A percentile compares a stretch with the other conserved stretches of the same genome.
phyloP scores from a whole-genome alignment of 768 basidiomycete genomes.

The Polyporus arcularius region DNA sequence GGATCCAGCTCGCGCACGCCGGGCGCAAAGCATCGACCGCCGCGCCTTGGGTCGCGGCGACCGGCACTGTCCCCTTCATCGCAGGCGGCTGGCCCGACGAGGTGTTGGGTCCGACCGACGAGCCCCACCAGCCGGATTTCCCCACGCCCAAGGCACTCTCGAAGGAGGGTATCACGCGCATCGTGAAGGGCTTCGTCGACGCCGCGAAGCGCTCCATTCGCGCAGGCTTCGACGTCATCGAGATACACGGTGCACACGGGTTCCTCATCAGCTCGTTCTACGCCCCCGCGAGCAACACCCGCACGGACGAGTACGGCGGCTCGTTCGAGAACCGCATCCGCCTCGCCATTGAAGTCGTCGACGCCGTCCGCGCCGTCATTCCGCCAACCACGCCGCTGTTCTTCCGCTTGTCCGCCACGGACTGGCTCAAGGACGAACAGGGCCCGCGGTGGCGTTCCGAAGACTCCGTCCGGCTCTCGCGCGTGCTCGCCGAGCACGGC shows the following conservation, averaged over 20 bases:
- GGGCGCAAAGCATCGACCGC: slow-evolving; percentile 66
- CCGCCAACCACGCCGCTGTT: slow-evolving; percentile 68
- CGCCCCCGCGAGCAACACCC: slow-evolving; percentile 39
- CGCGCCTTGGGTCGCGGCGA: slow-evolving; percentile 60
- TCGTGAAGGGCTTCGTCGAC: slow-evolving; percentile 30
- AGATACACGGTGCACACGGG: slow-evolving; percentile 27
- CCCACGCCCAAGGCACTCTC: slow-evolving; percentile 30
- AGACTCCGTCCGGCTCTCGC: slow-evolving; percentile 13
- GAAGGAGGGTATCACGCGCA: slow-evolving; percentile 27
- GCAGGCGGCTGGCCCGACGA: slow-evolving; percentile 39
- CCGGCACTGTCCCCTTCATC: slow-evolving; percentile 37
- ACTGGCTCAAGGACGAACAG: no score
- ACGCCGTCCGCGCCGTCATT: slow-evolving; percentile 61
- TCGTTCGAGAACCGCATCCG: slow-evolving; percentile 51
- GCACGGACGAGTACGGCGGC: slow-evolving; percentile 50
- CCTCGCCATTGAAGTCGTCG: slow-evolving; percentile 61
- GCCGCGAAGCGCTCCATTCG: slow-evolving; percentile 49
- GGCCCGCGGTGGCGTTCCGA: no score
- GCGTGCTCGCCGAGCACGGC: slow-evolving; percentile 60
- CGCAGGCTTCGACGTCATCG: slow-evolving; percentile 44
- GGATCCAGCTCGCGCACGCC: slow-evolving; percentile 73
- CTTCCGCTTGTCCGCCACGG: slow-evolving; percentile 36
- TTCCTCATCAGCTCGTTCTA: slow-evolving; percentile 35
- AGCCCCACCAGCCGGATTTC: slow-evolving; percentile 40
- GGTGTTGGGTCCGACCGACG: slow-evolving; percentile 51